These are phyloP conservation scores for Hippophae tibetana DNA, from an alignment of 306 rosid species.

Conservation along the genomic window DNA sequence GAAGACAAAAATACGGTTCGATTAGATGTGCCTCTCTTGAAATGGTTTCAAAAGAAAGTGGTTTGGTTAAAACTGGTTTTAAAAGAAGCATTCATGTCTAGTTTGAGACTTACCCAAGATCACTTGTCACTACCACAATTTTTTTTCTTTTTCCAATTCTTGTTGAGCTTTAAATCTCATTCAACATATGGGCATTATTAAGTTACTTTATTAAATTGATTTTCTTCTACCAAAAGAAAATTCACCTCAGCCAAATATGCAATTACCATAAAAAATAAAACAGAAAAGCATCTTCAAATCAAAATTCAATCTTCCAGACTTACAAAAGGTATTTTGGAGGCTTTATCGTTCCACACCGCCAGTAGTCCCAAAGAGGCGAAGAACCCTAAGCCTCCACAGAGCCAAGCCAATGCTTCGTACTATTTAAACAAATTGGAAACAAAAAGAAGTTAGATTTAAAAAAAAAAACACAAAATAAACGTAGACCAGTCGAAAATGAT, in stretches of 20 bases:
- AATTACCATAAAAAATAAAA: not conserved
- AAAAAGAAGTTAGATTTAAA: not conserved
- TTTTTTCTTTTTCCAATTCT: not conserved
- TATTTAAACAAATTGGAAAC: conserved; percentile 14
- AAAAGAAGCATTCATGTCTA: not conserved
- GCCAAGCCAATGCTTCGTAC: conserved; percentile 98
- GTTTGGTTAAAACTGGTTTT: no score
- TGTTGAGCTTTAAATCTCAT: not conserved
- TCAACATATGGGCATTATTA: not conserved
- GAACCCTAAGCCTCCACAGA: conserved; percentile 76
- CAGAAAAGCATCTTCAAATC: not conserved
- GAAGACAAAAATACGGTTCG: no score
- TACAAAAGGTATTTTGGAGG: conserved; percentile 75
- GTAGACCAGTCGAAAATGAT: not conserved
- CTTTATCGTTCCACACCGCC: conserved; percentile 89
- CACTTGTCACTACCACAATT: not conserved
- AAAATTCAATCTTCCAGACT: conserved; percentile 22
- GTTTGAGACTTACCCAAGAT: not conserved
- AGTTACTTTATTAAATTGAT: no score
- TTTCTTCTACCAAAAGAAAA: no score
- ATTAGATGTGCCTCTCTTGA: no score
- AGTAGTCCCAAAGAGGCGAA: conserved; percentile 63
- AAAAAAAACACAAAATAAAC: not conserved
- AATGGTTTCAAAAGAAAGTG: no score
- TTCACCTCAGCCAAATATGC: not conserved